Evolutionary conservation across 257 asterid species (phyloP).

Genomic region (Coffea canephora): DNA sequence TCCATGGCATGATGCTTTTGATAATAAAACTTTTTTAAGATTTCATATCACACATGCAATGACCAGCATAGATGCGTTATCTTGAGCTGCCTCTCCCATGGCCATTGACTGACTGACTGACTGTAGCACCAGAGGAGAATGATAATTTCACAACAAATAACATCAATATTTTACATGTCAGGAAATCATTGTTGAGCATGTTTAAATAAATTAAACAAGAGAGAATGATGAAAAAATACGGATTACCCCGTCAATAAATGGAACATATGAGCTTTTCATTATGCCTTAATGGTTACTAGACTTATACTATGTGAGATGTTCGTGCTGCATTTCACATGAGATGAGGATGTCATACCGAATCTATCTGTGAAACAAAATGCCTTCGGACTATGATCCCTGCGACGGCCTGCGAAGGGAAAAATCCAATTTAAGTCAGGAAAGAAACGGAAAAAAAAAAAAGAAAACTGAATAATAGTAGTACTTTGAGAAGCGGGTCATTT

Average conservation of each 20-base stretch:
- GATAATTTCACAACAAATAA: background rate
- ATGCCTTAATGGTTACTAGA: background rate
- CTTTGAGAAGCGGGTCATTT: background rate
- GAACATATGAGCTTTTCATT: background rate
- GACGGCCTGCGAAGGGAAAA: slow-evolving; percentile 59
- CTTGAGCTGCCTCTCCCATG: background rate
- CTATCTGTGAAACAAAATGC: slow-evolving; percentile 83
- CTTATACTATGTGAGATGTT: background rate
- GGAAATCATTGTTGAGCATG: background rate
- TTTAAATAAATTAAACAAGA: background rate
- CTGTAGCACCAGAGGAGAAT: background rate
- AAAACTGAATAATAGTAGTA: background rate
- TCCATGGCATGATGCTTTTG: background rate
- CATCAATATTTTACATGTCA: background rate
- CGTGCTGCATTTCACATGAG: background rate
- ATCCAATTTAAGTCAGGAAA: slow-evolving; percentile 16
- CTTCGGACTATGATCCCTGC: slow-evolving; percentile 76
- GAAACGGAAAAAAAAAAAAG: background rate
- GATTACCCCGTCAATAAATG: background rate
- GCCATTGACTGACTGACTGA: background rate
- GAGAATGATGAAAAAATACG: background rate
- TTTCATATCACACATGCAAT: background rate
- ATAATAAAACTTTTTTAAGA: background rate
- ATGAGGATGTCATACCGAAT: slow-evolving; percentile 54
- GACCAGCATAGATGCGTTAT: background rate